These are phyloP conservation scores for Podaxis rugospora DNA, from an alignment of 768 basidiomycete species.

Conservation along the genomic window DNA sequence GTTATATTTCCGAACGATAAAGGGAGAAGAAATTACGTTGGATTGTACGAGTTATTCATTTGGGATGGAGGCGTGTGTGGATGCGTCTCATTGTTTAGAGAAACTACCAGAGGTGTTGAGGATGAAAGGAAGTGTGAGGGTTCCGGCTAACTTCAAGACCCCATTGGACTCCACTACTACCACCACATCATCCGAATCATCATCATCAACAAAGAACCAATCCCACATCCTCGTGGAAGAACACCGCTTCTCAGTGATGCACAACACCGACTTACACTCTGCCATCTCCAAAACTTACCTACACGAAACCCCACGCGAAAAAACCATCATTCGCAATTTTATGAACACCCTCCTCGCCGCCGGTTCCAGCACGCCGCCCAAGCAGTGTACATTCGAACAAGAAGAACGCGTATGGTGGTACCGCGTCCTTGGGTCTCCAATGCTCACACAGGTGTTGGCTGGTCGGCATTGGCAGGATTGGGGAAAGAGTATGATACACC, in stretches of 20 bases:
- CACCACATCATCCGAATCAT: background rate
- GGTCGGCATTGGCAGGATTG: background rate
- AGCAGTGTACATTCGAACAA: background rate
- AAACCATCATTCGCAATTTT: background rate
- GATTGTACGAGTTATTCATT: constrained; percentile 21
- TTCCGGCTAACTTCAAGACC: background rate
- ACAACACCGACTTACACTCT: constrained; percentile 18
- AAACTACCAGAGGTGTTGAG: background rate
- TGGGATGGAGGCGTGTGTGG: background rate
- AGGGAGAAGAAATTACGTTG: constrained; percentile 36
- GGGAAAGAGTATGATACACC: background rate
- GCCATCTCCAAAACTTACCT: constrained; percentile 1
- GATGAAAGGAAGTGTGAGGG: background rate
- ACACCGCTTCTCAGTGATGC: constrained; percentile 23
- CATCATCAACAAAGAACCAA: background rate
- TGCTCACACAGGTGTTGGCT: background rate
- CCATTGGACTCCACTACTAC: background rate
- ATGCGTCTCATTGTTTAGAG: background rate
- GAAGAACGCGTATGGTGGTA: background rate
- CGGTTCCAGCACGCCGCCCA: background rate
- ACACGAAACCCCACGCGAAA: background rate
- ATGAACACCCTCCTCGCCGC: background rate
- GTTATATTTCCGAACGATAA: constrained; percentile 41
- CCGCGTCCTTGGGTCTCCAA: background rate
- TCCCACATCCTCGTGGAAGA: background rate